Evolutionary conservation across 2,329 filamentous ascomycete species (phyloP), one percentile per base, ranked within the genome.

Genomic region (Fusarium sp.): DNA sequence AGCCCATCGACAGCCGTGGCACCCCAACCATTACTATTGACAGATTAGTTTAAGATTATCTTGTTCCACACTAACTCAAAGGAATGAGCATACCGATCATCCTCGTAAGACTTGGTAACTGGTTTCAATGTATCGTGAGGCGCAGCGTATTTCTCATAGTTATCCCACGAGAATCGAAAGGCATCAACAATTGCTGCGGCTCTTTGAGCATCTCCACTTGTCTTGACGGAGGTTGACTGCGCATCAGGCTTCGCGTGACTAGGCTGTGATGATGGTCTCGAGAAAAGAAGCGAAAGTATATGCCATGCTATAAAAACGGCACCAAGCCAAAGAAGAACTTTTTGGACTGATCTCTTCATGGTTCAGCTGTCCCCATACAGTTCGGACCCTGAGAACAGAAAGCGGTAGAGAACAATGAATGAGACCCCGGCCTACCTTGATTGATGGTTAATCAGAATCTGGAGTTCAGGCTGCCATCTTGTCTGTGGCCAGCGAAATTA

Each of bases 151-250:
- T 48, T 60, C 24, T 72, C 69, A 1, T 72, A 72, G 1, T 52
- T 63, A n/a, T 70, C 49, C 69, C 69, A 72, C 1, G 69, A 72
- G 15, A 68, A 72, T 8, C 69, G 57, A 18, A 72, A 72, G 5
- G 49, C 58, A 0, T 70, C 45, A 3, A 51, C 11, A 8, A 72
- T 49, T 1, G 66, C 59, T 14, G 63, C 57, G 5, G 69, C 69
- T 50, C 40, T 53, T 13, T 57, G 36, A 7, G 11, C 9, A 11
- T 72, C 54, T 2, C 63, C 54, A 2, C 20, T 51, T 17, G 38
- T 14, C 22, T 24, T 55, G 6, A 49, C 13, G 1, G 13, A n/a
- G 6, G 8, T 0, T 6, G 18, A 8, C 2, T 38, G 33, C 6
- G n/a, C 11, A 8, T 0, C 3, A 9, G 5, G 18, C 8, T 53